These are phyloP conservation scores for Viola pubescens DNA, from an alignment of 441 rosid species.

Conservation along the genomic window DNA sequence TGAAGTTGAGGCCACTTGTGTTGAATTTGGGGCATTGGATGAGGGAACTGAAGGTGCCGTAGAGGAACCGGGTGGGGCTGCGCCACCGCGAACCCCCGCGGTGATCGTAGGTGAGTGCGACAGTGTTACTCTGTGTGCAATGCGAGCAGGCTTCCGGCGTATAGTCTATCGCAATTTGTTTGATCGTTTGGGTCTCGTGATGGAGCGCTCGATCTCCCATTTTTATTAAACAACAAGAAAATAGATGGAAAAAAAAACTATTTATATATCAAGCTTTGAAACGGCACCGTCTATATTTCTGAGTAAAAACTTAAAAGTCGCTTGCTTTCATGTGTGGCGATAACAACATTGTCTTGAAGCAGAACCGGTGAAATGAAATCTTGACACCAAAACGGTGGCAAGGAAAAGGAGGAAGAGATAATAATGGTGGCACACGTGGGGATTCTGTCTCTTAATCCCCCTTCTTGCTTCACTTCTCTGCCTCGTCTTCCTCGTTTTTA, in stretches of 20 bases:
- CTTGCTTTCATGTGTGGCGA: not conserved
- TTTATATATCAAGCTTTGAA: not conserved
- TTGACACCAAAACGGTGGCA: conserved; percentile 8
- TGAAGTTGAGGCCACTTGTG: conserved; percentile 59
- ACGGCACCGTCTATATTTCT: not conserved
- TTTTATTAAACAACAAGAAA: not conserved
- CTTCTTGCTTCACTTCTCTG: conserved; percentile 27
- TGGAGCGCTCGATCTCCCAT: conserved; percentile 40
- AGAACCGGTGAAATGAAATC: conserved; percentile 21
- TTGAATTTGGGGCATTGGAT: conserved; percentile 43
- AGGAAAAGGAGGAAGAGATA: conserved; percentile 8
- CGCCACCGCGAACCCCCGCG: conserved; percentile 60
- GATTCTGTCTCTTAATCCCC: conserved; percentile 20
- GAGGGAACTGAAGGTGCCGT: conserved; percentile 43
- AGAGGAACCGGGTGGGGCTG: conserved; percentile 43
- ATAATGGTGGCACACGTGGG: conserved; percentile 33
- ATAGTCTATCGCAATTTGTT: conserved; percentile 45
- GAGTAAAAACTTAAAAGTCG: too few species aligned
- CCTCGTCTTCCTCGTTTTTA: conserved; percentile 31
- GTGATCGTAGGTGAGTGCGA: conserved; percentile 43
- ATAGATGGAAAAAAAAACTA: not conserved
- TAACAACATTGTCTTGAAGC: not conserved
- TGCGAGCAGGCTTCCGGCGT: conserved; percentile 52
- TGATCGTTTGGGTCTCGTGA: conserved; percentile 36
- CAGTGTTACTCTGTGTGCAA: conserved; percentile 37